These are phyloP conservation scores for Cladosporium phlei DNA, from an alignment of 2,329 filamentous ascomycete genomes.

Conservation along the genomic window DNA sequence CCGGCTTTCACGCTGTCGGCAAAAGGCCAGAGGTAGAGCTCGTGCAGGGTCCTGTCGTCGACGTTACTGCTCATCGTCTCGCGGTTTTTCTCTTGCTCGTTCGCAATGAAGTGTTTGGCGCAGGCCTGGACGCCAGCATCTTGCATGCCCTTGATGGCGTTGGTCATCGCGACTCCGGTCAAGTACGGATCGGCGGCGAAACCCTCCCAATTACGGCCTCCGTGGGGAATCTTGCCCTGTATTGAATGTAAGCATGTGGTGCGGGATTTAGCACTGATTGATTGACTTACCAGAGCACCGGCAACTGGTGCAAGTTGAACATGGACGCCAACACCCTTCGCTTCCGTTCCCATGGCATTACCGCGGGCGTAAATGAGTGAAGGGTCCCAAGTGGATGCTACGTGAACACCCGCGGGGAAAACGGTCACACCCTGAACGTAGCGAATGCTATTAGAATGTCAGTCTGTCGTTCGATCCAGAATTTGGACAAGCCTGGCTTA, in stretches of 20 bases:
- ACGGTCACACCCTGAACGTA: slow-evolving; percentile 80
- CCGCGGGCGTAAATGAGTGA: slow-evolving; percentile 78
- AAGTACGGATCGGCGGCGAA: slow-evolving; percentile 65
- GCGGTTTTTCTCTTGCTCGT: slow-evolving; percentile 15
- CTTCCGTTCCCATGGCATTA: slow-evolving; percentile 68
- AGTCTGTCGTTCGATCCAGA: background rate
- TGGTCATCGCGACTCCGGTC: slow-evolving; percentile 44
- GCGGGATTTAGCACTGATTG: no score
- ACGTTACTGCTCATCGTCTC: slow-evolving; percentile 27
- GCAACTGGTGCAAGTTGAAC: slow-evolving; percentile 73
- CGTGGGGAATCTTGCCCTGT: slow-evolving; percentile 14
- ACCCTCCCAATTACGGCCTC: slow-evolving; percentile 43
- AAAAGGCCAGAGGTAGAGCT: slow-evolving; percentile 24
- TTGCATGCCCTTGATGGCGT: slow-evolving; percentile 49
- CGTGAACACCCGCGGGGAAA: slow-evolving; percentile 82
- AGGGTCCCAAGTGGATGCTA: slow-evolving; percentile 85
- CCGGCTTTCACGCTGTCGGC: slow-evolving; percentile 20
- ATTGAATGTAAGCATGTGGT: no score
- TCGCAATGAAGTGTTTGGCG: slow-evolving; percentile 13
- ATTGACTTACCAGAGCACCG: slow-evolving; percentile 42
- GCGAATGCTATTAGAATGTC: slow-evolving; percentile 53
- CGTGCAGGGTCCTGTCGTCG: slow-evolving; percentile 25
- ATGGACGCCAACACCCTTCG: slow-evolving; percentile 68
- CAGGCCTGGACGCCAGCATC: slow-evolving; percentile 38
- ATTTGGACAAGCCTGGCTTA: background rate